Conservation (phyloP, 345 rosid species). For the Camelina sativa region DNA sequence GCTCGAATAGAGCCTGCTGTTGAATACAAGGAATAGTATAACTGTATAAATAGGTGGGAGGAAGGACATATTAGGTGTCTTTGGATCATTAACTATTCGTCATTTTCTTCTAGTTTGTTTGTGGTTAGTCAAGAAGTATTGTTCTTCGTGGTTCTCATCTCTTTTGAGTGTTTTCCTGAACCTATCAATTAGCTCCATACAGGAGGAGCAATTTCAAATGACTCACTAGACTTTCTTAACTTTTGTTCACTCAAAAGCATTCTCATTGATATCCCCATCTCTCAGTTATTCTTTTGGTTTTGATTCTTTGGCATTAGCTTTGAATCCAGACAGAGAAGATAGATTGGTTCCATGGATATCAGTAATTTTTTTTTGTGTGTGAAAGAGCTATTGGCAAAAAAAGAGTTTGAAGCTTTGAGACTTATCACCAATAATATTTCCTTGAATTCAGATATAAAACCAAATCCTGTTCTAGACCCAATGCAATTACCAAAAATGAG, state of each 20-base stretch:
- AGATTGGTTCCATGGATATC: not conserved
- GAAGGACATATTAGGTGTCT: not conserved
- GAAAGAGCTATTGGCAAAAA: too few relatives aligned
- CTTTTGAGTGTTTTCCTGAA: not conserved
- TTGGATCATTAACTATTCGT: not conserved
- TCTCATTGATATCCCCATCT: not conserved
- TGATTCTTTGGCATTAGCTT: not conserved
- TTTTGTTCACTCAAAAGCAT: not conserved
- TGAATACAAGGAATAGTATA: not conserved
- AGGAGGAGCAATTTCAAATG: not conserved
- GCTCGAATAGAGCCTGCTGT: not conserved
- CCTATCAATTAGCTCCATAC: not conserved
- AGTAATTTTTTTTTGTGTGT: too few relatives aligned
- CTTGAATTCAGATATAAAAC: too few relatives aligned
- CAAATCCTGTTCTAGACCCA: too few relatives aligned
- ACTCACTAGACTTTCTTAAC: not conserved
- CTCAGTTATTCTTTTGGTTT: too few relatives aligned
- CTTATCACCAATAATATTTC: too few relatives aligned
- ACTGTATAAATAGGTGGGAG: not conserved
- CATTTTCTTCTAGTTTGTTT: slow-evolving; percentile 3
- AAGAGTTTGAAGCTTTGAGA: too few relatives aligned
- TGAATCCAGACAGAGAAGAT: slow-evolving; percentile 6
- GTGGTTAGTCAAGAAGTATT: not conserved
- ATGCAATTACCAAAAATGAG: too few relatives aligned
- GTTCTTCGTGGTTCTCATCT: not conserved